phyloP scores from a whole-genome alignment of 495 filamentous ascomycete species.

The Penicillium canariense region DNA sequence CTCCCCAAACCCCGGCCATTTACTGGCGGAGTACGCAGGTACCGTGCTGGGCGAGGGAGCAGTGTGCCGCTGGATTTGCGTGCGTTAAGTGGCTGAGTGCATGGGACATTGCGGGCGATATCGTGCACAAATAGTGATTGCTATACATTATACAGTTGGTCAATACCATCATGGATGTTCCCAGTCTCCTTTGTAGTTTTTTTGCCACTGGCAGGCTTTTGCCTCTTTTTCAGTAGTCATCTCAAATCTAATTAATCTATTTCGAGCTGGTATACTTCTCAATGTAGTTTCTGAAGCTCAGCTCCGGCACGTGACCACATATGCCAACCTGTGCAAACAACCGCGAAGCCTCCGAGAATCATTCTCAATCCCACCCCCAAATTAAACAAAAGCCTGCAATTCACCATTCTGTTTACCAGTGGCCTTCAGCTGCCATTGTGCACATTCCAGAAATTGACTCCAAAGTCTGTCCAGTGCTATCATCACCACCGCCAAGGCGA shows the following conservation, averaged over 20 bases:
- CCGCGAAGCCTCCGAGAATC: constrained; percentile 8
- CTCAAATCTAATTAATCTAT: neutral
- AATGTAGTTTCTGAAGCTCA: neutral
- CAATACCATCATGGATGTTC: neutral
- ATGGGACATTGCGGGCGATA: constrained; percentile 27
- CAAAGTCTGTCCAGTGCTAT: neutral
- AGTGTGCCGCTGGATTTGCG: constrained; percentile 89
- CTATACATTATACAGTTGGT: constrained; percentile 20
- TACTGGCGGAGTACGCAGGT: constrained; percentile 65
- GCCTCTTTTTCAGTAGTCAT: neutral
- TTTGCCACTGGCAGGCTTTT: neutral
- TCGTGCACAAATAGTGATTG: constrained; percentile 29
- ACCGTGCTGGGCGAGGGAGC: constrained; percentile 87
- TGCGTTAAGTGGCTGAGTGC: constrained; percentile 33
- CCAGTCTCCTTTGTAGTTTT: neutral
- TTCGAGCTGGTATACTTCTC: neutral
- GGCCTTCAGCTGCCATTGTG: neutral
- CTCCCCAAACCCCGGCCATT: constrained; percentile 85
- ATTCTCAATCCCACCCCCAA: constrained; percentile 2
- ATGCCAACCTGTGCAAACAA: constrained; percentile 19
- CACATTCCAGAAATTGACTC: neutral
- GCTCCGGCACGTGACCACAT: constrained; percentile 18
- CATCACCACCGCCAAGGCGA: neutral
- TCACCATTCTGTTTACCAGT: neutral
- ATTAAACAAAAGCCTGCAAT: constrained; percentile 4